Conservation (phyloP, 495 filamentous ascomycete species). For the Podospora didyma region DNA sequence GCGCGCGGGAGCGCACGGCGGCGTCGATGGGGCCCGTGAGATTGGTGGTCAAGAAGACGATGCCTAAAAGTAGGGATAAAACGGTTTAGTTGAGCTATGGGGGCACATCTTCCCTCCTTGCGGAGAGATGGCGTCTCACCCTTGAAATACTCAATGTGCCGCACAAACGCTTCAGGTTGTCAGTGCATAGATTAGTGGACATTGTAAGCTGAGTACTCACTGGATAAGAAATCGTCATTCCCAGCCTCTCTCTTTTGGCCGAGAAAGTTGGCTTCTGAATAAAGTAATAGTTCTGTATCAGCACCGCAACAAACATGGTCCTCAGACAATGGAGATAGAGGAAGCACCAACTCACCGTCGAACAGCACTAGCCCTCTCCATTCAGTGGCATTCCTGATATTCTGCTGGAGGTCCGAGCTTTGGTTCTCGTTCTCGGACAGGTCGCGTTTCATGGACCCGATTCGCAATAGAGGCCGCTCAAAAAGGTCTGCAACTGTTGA, state of each 20-base stretch:
- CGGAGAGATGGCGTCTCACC: neutral
- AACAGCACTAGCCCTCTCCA: slow-evolving; percentile 10
- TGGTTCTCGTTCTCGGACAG: neutral
- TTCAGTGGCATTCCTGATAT: slow-evolving; percentile 5
- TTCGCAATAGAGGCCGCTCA: slow-evolving; percentile 2
- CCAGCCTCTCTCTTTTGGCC: slow-evolving; percentile 6
- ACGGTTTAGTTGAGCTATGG: too few species aligned
- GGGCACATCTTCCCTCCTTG: too few species aligned
- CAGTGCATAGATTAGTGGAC: neutral
- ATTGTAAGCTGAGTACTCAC: neutral
- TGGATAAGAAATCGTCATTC: neutral
- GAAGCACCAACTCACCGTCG: slow-evolving; percentile 1
- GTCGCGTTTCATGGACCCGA: slow-evolving; percentile 4
- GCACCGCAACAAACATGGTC: neutral
- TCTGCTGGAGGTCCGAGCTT: slow-evolving; percentile 1
- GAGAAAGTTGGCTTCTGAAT: slow-evolving; percentile 12
- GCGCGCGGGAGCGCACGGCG: slow-evolving; percentile 24
- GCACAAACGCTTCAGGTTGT: slow-evolving; percentile 6
- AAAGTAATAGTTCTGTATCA: too few species aligned
- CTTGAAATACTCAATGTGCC: slow-evolving; percentile 12
- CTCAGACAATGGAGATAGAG: neutral
- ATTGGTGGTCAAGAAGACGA: slow-evolving; percentile 11
- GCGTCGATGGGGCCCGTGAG: slow-evolving; percentile 17
- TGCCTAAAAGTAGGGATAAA: too few species aligned
- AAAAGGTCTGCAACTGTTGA: slow-evolving; percentile 8